These are phyloP conservation scores for Alternaria panax DNA, from an alignment of 2,329 filamentous ascomycete genomes.

Conservation along the genomic window DNA sequence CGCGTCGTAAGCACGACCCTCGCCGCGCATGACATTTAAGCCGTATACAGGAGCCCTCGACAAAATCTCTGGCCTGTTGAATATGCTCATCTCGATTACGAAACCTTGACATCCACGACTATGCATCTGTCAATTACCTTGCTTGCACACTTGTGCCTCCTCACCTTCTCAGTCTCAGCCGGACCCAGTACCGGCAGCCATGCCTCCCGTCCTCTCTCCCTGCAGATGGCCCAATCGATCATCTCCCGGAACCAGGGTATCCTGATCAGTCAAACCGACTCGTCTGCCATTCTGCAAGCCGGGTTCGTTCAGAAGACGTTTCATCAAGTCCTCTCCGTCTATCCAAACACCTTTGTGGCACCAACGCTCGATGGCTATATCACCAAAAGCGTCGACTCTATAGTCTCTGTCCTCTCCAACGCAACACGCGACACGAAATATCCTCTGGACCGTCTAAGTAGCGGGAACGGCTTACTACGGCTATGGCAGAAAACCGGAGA, in stretches of 20 bases:
- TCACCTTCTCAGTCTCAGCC: neutral
- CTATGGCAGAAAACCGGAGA: constrained; percentile 23
- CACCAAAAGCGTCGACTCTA: neutral
- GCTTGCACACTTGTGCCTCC: neutral
- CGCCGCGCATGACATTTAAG: neutral
- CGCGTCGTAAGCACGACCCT: constrained; percentile 5
- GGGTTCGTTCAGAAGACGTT: constrained; percentile 47
- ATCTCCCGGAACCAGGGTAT: constrained; percentile 45
- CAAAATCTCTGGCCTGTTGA: neutral
- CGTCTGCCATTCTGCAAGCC: constrained; percentile 37
- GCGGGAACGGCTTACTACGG: constrained; percentile 36
- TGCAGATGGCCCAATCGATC: constrained; percentile 40
- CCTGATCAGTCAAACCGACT: constrained; percentile 23
- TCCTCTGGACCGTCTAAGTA: constrained; percentile 43
- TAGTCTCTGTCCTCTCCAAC: constrained; percentile 17
- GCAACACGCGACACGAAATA: constrained; percentile 27
- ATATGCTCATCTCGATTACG: neutral
- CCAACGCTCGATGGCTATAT: constrained; percentile 13
- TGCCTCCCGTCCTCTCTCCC: constrained; percentile 13
- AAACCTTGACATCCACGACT: neutral
- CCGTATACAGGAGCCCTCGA: neutral
- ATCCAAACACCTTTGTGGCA: neutral
- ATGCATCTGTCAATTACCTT: neutral
- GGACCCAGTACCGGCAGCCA: neutral
- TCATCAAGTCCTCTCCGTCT: constrained; percentile 21